Conservation (phyloP, 176 grass and related monocot genomes). For the Carex myosuroides region DNA sequence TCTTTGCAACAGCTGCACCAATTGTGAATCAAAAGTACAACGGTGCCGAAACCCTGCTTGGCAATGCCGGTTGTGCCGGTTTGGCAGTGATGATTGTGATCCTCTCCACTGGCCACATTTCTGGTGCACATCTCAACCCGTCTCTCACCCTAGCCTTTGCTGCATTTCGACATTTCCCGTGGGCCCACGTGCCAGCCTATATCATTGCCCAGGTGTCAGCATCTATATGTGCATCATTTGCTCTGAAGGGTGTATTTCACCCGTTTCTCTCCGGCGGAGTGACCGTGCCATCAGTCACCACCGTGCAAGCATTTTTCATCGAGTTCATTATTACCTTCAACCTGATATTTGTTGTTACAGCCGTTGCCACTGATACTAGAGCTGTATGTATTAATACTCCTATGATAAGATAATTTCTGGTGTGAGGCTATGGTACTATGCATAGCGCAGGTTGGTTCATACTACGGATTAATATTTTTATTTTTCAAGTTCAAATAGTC, state of each 20-base stretch:
- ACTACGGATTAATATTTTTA: no score
- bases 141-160: conserved; percentile 95
- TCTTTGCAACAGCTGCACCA: conserved; percentile 93
- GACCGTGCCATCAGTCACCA: conserved; percentile 76
- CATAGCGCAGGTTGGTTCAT: no score
- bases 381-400: conserved; percentile 27
- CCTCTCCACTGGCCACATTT: conserved; percentile 97
- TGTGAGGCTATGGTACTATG: no score
- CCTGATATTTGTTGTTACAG: conserved; percentile 93
- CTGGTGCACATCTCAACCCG: conserved; percentile 88
- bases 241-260: conserved; percentile 93
- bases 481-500: no score
- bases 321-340: conserved; percentile 99
- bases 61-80: conserved; percentile 82
- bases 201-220: conserved; percentile 65
- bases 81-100: conserved; percentile 76
- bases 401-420: background rate
- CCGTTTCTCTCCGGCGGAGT: conserved; percentile 95
- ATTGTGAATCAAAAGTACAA: conserved; percentile 99
- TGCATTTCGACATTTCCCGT: conserved; percentile 85
- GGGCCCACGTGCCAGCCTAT: conserved; percentile 84
- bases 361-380: conserved; percentile 87
- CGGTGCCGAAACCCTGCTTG: conserved; percentile 68
- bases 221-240: conserved; percentile 83
- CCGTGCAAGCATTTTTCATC: conserved; percentile 84